These are phyloP conservation scores for Peniophora sp. DNA, from an alignment of 1,284 basidiomycete genomes.

Conservation along the genomic window DNA sequence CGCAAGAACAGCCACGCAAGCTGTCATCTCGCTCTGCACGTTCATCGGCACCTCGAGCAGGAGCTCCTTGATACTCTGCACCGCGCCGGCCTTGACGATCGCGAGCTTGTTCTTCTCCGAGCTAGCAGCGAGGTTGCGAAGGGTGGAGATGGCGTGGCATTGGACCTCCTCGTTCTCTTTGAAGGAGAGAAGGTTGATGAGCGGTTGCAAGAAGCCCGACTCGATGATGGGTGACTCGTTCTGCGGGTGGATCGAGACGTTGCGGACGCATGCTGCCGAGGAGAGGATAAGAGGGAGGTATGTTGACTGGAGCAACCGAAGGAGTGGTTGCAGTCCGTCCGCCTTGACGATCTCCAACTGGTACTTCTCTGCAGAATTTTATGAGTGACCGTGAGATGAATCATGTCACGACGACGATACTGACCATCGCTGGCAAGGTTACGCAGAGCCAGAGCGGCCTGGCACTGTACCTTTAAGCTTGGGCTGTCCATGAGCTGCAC, in stretches of 20 bases:
- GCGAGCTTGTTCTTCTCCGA: slow-evolving; percentile 98
- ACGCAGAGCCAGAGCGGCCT: slow-evolving; percentile 92
- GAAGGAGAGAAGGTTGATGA: slow-evolving; percentile 95
- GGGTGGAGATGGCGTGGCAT: slow-evolving; percentile 98
- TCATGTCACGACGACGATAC: slow-evolving; percentile 13
- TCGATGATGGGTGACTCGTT: slow-evolving; percentile 99
- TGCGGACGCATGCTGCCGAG: slow-evolving; percentile 97
- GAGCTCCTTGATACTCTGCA: slow-evolving; percentile 95
- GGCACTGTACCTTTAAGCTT: slow-evolving; percentile 98
- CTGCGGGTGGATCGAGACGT: slow-evolving; percentile 97
- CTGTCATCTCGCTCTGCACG: slow-evolving; percentile 99
- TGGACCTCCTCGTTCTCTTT: slow-evolving; percentile 99
- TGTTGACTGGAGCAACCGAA: slow-evolving; percentile 93
- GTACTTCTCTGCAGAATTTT: slow-evolving; percentile 81
- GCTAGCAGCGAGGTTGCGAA: slow-evolving; percentile 94
- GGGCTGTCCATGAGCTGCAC: slow-evolving; percentile 97
- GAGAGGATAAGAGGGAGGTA: slow-evolving; percentile 99
- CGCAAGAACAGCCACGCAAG: slow-evolving; percentile 92
- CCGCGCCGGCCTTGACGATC: slow-evolving; percentile 97
- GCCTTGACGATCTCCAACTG: slow-evolving; percentile 98
- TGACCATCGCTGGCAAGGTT: slow-evolving; percentile 96
- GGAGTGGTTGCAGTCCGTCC: slow-evolving; percentile 86
- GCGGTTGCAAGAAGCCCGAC: slow-evolving; percentile 91
- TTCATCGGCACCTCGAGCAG: slow-evolving; percentile 93
- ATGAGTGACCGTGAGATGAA: background rate